Evolutionary conservation across 2,329 filamentous ascomycete genomes (phyloP).

Genomic region (Bipolaris oryzae): DNA sequence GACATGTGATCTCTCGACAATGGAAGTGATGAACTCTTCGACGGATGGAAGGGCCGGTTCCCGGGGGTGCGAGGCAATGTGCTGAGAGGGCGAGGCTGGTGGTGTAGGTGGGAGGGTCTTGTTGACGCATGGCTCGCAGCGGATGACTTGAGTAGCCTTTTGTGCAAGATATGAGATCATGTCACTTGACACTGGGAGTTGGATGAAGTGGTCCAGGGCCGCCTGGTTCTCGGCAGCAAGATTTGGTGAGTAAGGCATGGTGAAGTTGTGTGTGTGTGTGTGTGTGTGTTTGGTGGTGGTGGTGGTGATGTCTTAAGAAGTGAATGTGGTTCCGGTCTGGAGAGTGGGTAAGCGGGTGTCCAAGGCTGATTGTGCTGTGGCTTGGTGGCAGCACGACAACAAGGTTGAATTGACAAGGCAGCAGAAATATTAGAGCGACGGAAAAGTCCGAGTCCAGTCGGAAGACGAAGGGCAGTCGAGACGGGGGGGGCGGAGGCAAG

Average conservation of each 20-base stretch:
- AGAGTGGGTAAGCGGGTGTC: constrained; percentile 43
- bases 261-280: constrained; percentile 21
- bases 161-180: constrained; percentile 80
- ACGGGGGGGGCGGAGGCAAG: constrained; percentile 17
- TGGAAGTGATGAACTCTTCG: constrained; percentile 87
- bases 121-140: constrained; percentile 67
- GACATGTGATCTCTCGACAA: constrained; percentile 92
- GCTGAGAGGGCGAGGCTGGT: constrained; percentile 63
- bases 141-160: constrained; percentile 78
- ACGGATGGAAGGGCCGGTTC: constrained; percentile 71
- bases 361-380: constrained; percentile 40
- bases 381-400: constrained; percentile 32
- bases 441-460: constrained; percentile 33
- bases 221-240: constrained; percentile 65
- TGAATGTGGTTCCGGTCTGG: constrained; percentile 13
- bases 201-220: constrained; percentile 81
- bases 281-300: too few species aligned
- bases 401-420: constrained; percentile 34
- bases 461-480: constrained; percentile 4
- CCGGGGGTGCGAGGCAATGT: constrained; percentile 54
- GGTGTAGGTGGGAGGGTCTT: constrained; percentile 63
- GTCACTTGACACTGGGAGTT: constrained; percentile 72
- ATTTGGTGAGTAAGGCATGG: constrained; percentile 55
- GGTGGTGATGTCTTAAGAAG: constrained; percentile 26
- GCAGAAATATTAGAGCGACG: constrained; percentile 34